Base-by-base conservation (phyloP, 192 early-diverging fungal species). In the Spizellomyces punctatus region DNA sequence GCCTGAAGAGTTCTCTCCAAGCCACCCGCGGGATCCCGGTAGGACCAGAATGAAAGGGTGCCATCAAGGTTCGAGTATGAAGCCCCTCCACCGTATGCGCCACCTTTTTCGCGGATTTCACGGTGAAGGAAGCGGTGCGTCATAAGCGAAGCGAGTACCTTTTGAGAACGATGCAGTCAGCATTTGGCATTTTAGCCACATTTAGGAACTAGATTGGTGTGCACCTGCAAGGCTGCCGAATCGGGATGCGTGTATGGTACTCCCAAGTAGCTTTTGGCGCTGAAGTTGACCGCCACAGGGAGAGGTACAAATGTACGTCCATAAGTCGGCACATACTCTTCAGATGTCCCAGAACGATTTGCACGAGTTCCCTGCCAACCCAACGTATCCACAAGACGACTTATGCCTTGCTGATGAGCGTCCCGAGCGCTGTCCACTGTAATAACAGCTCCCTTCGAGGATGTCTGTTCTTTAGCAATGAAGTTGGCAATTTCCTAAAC, bases 41-140 rank as follows among this genome's bases (percentile, higher is more conserved):
- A 98, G 41, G 95, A 95, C 68, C 82, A 94, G 79, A 97, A 92
- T 3, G 90, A 90, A 68, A 97, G 91, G 10, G 93, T 64, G 12
- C 95, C 95, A 17, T 89, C 89, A 0, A 88, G 71, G 0, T 89
- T 78, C n/a, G 85, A 82, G 78, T 91, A 95, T 2, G 73, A 65
- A 2, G 93, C 88, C 10, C 94, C 94, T n/a, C 92, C 96, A 27
- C 95, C 95, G 78, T 98, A 98, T 4, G 96, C 96, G 41, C 96
- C 96, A 74, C 94, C 94, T 84, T 93, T 95, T 73, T 98, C 96
- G 72, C 96, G 90, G 58, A 98, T 92, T 80, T 98, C 96, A 54
- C 94, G 92, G 78, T 98, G 96, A n/a, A 98, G 78, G 78, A 85
- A 96, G 69, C 92, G 83, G 68, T 88, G 85, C 16, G 92, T 94